Conservation (phyloP, 257 asterid genomes). For the Nemophila menziesii region DNA sequence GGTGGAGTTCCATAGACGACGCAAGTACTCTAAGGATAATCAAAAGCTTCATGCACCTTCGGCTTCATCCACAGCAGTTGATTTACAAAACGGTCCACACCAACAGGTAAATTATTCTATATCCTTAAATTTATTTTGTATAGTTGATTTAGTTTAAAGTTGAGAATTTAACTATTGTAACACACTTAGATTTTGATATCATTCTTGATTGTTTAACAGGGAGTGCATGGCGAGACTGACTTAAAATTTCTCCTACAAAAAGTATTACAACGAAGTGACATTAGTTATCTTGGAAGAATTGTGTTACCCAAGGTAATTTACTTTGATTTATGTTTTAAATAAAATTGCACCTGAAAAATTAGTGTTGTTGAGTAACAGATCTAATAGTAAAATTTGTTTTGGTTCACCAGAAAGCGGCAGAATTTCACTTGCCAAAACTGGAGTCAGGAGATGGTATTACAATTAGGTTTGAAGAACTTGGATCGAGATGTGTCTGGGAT, state of each 20-base stretch:
- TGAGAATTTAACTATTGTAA: no score
- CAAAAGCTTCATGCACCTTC: constrained; percentile 5
- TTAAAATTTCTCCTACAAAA: constrained; percentile 86
- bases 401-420: constrained; percentile 67
- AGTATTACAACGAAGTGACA: constrained; percentile 93
- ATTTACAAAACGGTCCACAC: constrained; percentile 15
- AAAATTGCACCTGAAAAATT: no score
- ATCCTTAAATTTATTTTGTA: no score
- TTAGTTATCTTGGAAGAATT: constrained; percentile 82
- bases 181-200: background rate
- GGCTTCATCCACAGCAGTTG: constrained; percentile 7
- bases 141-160: no score
- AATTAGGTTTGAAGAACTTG: constrained; percentile 80
- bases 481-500: constrained; percentile 64
- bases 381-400: background rate
- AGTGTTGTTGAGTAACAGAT: no score
- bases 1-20: constrained; percentile 76
- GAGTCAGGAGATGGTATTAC: constrained; percentile 83
- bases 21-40: constrained; percentile 1
- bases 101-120: background rate
- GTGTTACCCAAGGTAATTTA: constrained; percentile 73
- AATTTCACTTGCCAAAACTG: no score
- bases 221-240: constrained; percentile 54
- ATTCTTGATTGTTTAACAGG: constrained; percentile 12
- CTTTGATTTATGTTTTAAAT: background rate